These are phyloP conservation scores for Alternaria consortialis DNA, from an alignment of 2,329 filamentous ascomycete genomes.

Conservation along the genomic window DNA sequence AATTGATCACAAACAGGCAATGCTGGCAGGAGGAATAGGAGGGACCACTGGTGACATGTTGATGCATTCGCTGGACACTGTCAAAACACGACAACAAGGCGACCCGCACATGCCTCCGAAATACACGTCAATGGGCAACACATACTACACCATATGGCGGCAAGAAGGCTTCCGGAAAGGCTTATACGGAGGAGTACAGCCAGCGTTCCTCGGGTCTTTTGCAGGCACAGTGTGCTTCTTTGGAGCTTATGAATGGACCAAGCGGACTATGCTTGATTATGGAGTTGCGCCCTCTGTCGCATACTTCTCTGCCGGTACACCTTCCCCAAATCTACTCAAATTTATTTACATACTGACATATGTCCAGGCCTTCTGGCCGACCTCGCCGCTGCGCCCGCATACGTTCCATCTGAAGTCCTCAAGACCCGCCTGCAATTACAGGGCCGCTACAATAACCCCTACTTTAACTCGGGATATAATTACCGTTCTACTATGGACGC, in stretches of 20 bases:
- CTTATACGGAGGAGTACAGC: constrained; percentile 91
- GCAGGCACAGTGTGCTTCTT: constrained; percentile 96
- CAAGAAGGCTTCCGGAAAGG: constrained; percentile 89
- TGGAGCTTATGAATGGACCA: constrained; percentile 94
- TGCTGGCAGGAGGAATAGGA: constrained; percentile 93
- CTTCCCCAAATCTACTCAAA: background rate
- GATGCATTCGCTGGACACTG: constrained; percentile 98
- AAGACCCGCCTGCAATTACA: constrained; percentile 97
- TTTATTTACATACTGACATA: background rate
- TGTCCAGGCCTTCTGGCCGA: constrained; percentile 85
- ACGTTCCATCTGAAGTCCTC: constrained; percentile 96
- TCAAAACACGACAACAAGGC: constrained; percentile 97
- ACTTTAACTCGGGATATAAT: constrained; percentile 94
- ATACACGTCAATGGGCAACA: constrained; percentile 88
- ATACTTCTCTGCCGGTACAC: constrained; percentile 82
- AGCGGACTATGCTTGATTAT: constrained; percentile 83
- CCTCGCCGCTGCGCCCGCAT: constrained; percentile 87
- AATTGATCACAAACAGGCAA: constrained; percentile 68
- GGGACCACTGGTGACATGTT: constrained; percentile 94
- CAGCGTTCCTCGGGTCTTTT: constrained; percentile 90
- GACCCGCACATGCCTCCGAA: constrained; percentile 92
- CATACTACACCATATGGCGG: constrained; percentile 90
- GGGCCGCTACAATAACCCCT: constrained; percentile 93
- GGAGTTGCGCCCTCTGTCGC: constrained; percentile 84
- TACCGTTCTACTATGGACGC: constrained; percentile 88